Percentiles rank a stretch among this genome's conserved stretches.
Conservation (phyloP, 1,284 basidiomycete genomes). For the Coniferiporia sulphurascens region DNA sequence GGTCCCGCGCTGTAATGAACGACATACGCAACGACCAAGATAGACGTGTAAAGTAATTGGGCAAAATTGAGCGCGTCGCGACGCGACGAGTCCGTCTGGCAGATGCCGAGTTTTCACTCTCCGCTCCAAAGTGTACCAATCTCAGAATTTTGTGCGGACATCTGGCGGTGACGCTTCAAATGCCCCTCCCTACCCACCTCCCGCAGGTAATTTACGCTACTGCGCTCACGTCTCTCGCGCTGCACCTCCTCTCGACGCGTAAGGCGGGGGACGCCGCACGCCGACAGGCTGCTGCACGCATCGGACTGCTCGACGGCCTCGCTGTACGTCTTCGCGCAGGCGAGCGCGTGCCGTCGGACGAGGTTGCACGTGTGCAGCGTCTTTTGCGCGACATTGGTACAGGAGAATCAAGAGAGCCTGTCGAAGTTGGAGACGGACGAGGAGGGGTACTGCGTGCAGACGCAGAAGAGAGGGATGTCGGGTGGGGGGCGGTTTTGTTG, state of each 20-base stretch:
- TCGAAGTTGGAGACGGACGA: slow-evolving; percentile 19
- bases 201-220: slow-evolving; percentile 54
- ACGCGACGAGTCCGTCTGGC: too few relatives aligned
- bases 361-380: slow-evolving; percentile 44
- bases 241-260: slow-evolving; percentile 53
- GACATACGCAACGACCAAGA: too few relatives aligned
- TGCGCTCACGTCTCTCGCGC: slow-evolving; percentile 56
- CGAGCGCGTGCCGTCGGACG: slow-evolving; percentile 38
- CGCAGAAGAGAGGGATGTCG: slow-evolving; percentile 22
- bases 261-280: slow-evolving; percentile 44
- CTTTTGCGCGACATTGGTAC: slow-evolving; percentile 35
- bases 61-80: too few relatives aligned
- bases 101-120: too few relatives aligned
- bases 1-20: too few relatives aligned
- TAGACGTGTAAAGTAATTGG: too few relatives aligned
- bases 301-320: slow-evolving; percentile 56
- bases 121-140: too few relatives aligned
- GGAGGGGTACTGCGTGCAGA: slow-evolving; percentile 16
- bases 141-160: too few relatives aligned
- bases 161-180: background rate
- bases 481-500: slow-evolving; percentile 32
- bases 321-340: slow-evolving; percentile 41
- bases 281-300: slow-evolving; percentile 43
- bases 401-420: too few relatives aligned
- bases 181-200: slow-evolving; percentile 31